Evolutionary conservation across 164 flowering plant species (phyloP), one percentile per base, ranked within the genome.

Genomic region (Macadamia tetraphylla): DNA sequence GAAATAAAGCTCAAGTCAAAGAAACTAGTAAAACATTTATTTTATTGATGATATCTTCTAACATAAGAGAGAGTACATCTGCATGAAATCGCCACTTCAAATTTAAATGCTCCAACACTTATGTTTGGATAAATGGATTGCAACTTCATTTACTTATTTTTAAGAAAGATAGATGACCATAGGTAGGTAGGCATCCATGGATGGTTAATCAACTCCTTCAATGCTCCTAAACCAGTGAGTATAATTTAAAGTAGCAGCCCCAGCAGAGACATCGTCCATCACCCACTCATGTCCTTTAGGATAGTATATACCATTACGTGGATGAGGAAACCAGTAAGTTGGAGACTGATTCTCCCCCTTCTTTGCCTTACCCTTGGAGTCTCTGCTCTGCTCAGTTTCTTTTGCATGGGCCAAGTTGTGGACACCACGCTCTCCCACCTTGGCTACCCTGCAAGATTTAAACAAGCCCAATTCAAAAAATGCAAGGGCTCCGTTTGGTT

Each of bases 261-360:
- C 72, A 4, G 61, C 70, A 2, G 92, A 86, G 9, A 88, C 74
- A 53, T 76, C 87, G 0, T 84, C 79, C 81, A 89, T 81, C 60
- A 89, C 86, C 72, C 73, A 15, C 62, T 89, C 95, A 6, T 86
- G 87, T 4, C 92, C 95, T 74, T 66, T 61, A 0, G 92, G 95
- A 55, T 76, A 74, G 68, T 85, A 89, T 62, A 89, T 87, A 5
- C 95, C 95, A 0, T 81, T 81, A 1, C 88, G 81, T 12, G 86
- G 82, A 74, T 89, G 87, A 7, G 94, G 92, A 4, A 84, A 73
- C 94, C 94, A 89, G 12, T 62, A 23, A 23, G 23, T 23, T 23
- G 23, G 23, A 23, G 23, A 23, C 63, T 2, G 73, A 23, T 9
- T 15, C 18, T 17, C 67, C 57, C 1, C 13, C 10, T 10, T 23